Conservation (phyloP, 345 rosid species). For the Eucalyptus sideroxylon region DNA sequence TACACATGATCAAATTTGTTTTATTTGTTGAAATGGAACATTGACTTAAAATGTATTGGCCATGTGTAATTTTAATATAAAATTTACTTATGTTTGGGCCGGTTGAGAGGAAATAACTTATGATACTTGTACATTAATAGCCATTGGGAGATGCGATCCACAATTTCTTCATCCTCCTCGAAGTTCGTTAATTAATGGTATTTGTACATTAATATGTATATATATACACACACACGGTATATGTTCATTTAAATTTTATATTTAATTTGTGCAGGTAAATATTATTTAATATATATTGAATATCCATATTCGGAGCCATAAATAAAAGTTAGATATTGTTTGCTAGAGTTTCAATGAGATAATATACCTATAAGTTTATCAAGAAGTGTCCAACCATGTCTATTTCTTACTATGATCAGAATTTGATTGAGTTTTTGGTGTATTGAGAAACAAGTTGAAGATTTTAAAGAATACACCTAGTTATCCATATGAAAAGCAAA, state of each 20-base stretch:
- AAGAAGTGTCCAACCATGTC: not conserved
- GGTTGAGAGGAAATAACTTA: not conserved
- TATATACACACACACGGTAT: not conserved
- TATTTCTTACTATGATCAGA: not conserved
- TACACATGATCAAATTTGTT: not conserved
- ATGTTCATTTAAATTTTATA: not conserved
- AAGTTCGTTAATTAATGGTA: not conserved
- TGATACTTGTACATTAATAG: not conserved
- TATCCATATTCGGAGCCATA: not conserved
- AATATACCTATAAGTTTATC: not conserved
- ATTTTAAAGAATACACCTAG: not conserved
- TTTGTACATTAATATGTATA: not conserved
- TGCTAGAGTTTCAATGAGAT: not conserved
- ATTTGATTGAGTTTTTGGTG: not conserved
- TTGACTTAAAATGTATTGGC: not conserved
- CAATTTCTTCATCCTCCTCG: not conserved
- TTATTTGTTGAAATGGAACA: not conserved
- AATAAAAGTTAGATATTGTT: not conserved
- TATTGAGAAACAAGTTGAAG: not conserved
- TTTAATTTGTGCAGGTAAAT: not conserved
- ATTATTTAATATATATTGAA: not conserved
- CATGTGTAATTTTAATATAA: not conserved
- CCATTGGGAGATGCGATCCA: not conserved
- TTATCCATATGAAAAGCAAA: not conserved
- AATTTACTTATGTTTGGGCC: not conserved